Evolutionary conservation across 2,329 filamentous ascomycete genomes (phyloP).

Genomic region (Chalara sp.): DNA sequence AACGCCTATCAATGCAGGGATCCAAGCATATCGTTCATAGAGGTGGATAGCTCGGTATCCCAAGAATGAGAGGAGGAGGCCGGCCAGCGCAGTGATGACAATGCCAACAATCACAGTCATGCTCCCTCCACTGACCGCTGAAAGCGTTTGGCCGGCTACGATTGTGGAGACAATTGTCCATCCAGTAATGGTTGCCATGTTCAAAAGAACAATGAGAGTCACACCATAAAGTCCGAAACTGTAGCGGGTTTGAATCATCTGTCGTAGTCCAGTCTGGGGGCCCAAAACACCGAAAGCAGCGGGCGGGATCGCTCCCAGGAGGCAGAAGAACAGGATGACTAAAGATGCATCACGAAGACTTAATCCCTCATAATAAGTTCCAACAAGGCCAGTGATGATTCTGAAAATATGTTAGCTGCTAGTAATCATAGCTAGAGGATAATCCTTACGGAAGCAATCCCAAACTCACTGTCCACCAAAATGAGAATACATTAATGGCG

Average conservation of each 20-base stretch:
- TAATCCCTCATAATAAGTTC: constrained; percentile 46
- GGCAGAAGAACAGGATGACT: constrained; percentile 56
- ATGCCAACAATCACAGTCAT: constrained; percentile 58
- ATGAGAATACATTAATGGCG: too few species aligned
- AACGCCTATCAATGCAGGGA: constrained; percentile 47
- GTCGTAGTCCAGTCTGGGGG: constrained; percentile 56
- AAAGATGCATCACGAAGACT: constrained; percentile 43
- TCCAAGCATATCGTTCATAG: constrained; percentile 52
- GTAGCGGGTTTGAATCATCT: constrained; percentile 59
- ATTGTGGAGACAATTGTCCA: constrained; percentile 40
- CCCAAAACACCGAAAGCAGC: constrained; percentile 53
- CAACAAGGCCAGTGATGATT: constrained; percentile 51
- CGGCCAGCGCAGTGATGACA: constrained; percentile 49
- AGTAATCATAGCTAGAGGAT: too few species aligned
- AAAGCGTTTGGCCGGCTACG: constrained; percentile 50
- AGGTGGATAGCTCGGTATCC: constrained; percentile 51
- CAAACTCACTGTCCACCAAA: too few species aligned
- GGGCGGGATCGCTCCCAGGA: constrained; percentile 46
- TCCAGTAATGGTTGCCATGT: constrained; percentile 6
- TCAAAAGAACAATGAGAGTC: background rate
- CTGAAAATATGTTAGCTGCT: background rate
- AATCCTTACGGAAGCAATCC: too few species aligned
- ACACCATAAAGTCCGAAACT: constrained; percentile 44
- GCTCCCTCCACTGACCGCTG: constrained; percentile 56
- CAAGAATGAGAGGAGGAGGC: constrained; percentile 54